Percentiles rank a stretch among this genome's conserved stretches.
phyloP scores from a whole-genome alignment of 2,329 filamentous ascomycete species.

The Raffaelea arxii region DNA sequence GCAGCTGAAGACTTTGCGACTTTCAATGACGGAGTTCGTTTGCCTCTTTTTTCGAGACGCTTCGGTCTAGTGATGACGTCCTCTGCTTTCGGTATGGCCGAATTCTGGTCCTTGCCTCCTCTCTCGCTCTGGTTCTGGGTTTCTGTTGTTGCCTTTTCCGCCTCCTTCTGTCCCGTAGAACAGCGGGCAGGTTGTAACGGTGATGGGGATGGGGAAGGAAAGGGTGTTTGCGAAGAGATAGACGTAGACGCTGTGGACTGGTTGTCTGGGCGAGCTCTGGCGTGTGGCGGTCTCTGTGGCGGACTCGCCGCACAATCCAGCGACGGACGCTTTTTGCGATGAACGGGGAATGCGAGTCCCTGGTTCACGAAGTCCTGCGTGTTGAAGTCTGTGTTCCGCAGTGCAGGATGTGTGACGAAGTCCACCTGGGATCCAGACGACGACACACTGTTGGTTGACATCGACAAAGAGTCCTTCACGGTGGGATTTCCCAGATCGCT shows the following conservation, averaged over 20 bases:
- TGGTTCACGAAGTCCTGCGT: slow-evolving; percentile 2
- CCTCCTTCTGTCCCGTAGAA: background rate
- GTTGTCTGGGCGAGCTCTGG: background rate
- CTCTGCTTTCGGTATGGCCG: too few relatives aligned
- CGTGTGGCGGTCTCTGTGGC: background rate
- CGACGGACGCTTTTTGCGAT: background rate
- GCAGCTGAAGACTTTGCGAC: slow-evolving; percentile 1
- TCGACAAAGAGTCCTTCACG: background rate
- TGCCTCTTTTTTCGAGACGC: too few relatives aligned
- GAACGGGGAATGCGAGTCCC: slow-evolving; percentile 3
- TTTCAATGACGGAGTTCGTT: slow-evolving; percentile 1
- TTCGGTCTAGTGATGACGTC: too few relatives aligned
- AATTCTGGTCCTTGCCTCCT: too few relatives aligned
- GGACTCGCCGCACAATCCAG: slow-evolving; percentile 2
- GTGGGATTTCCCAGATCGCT: background rate
- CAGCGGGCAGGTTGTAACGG: background rate
- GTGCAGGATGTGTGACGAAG: slow-evolving; percentile 3
- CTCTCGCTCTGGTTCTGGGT: too few relatives aligned
- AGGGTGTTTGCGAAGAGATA: background rate
- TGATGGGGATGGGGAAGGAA: background rate
- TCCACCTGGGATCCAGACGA: slow-evolving; percentile 4
- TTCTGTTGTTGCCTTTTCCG: too few relatives aligned
- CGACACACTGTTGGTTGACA: background rate
- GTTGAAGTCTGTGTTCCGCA: slow-evolving; percentile 1
- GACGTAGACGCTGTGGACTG: background rate